Conservation (phyloP, 371 early-diverging fungal genomes). For the Apophysomyces trapeziformis region DNA sequence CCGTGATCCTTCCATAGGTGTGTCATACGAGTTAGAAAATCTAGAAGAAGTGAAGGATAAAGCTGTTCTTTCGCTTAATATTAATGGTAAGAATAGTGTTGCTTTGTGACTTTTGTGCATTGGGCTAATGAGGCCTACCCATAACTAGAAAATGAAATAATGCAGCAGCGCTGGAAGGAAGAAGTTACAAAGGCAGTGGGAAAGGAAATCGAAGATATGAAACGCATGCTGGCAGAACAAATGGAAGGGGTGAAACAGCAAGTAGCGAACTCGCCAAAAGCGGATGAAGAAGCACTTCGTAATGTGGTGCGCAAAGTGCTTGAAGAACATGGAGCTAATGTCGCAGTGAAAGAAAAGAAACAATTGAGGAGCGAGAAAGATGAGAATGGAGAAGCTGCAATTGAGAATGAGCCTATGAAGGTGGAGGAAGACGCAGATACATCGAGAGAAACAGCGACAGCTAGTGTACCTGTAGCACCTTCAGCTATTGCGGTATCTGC, state of each 20-base stretch:
- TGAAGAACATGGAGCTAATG: conserved; percentile 21
- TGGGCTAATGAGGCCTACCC: not conserved
- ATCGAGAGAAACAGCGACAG: not conserved
- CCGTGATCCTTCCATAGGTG: conserved; percentile 58
- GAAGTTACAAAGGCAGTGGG: conserved; percentile 33
- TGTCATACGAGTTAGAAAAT: conserved; percentile 75
- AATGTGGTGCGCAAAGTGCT: conserved; percentile 33
- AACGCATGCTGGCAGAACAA: conserved; percentile 34
- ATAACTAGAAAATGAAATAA: conserved; percentile 16
- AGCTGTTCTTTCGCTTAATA: conserved; percentile 66
- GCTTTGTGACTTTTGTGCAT: not conserved
- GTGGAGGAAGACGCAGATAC: not conserved
- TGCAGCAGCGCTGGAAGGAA: conserved; percentile 37
- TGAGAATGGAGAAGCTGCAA: too few relatives aligned
- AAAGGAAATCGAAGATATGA: conserved; percentile 41
- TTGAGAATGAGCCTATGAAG: conserved; percentile 8
- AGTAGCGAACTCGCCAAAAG: conserved; percentile 16
- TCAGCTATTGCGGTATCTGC: conserved; percentile 21
- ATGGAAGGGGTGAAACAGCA: conserved; percentile 41
- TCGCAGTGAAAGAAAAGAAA: not conserved
- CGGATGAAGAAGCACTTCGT: conserved; percentile 20
- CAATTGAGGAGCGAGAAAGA: not conserved
- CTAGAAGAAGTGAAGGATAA: conserved; percentile 63
- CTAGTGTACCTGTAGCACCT: conserved; percentile 10
- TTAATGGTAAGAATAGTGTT: conserved; percentile 53